Evolutionary conservation across 1,284 basidiomycete genomes (phyloP), one percentile per base, ranked within the genome.

Genomic region (Somion occarium): DNA sequence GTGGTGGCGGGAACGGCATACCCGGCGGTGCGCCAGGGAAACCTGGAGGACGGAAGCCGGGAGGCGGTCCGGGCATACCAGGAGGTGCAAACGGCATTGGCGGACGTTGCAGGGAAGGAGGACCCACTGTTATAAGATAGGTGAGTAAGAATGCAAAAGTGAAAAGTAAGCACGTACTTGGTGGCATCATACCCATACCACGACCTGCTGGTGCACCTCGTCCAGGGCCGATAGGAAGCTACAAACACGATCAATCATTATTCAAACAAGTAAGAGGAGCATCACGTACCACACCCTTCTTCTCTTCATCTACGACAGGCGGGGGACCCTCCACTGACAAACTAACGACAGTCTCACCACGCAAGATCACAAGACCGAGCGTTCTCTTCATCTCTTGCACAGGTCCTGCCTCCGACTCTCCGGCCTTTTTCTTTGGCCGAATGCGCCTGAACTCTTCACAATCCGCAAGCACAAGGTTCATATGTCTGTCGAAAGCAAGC

Each of bases 401-500:
- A 0, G 90, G 84, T 2, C 86, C 83, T 3, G 88, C 77, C 61
- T 88, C 85, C 11, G 68, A 64, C 67, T 90, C 86, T 26, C 86
- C 88, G 12, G 79, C 66, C 71, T 91, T 90, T 75, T 89, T 91
- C 74, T 93, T 92, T 44, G 88, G 87, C 59, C 88, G 83, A 44
- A 97, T 84, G 56, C 89, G 85, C 63, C 94, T 75, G 67, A 97
- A 97, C 70, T 97, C 96, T 73, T 97, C 94, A 67, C 94, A 97
- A 61, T 99, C 96, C 12, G 95, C 93, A 50, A 99, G 76, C 47
- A 99, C 97, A 61, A 99, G 80, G 74, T 99, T 99, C 96, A 99
- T 99, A 74, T 99, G 97, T 64, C 91, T 88, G 77, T 99, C 97
- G 68, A 98, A 99, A 47, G 97, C 97, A 65, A 99, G 88, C 89